phyloP scores from a whole-genome alignment of 768 basidiomycete species.

The Russula brevipes region DNA sequence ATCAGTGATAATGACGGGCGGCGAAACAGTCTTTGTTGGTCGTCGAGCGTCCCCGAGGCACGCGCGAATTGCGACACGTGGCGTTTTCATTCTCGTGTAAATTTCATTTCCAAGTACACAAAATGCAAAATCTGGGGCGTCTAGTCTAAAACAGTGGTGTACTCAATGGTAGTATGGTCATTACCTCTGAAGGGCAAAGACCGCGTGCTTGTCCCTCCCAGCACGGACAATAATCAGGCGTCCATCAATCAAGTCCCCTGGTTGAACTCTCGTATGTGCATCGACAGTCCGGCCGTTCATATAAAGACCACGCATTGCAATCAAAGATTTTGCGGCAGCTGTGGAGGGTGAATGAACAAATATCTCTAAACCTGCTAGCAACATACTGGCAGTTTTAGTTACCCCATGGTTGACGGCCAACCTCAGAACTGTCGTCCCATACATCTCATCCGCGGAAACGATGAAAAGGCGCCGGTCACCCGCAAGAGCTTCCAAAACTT shows the following conservation, averaged over 20 bases:
- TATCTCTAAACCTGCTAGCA: neutral
- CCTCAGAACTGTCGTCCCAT: constrained; percentile 51
- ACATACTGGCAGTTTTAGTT: constrained; percentile 44
- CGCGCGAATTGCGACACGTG: no score
- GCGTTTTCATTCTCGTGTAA: no score
- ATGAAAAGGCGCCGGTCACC: constrained; percentile 59
- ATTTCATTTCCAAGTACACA: no score
- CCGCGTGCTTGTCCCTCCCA: constrained; percentile 24
- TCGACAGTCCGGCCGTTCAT: constrained; percentile 20
- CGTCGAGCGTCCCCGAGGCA: no score
- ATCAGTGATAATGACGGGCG: neutral
- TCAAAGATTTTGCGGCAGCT: constrained; percentile 22
- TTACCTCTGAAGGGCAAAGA: constrained; percentile 11
- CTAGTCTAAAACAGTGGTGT: no score
- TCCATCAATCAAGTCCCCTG: constrained; percentile 20
- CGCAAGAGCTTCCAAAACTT: constrained; percentile 56
- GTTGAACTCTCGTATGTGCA: constrained; percentile 3
- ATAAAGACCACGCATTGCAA: constrained; percentile 24
- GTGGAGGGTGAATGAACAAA: neutral
- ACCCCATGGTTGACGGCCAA: constrained; percentile 53
- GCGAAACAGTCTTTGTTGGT: no score
- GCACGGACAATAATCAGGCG: constrained; percentile 24
- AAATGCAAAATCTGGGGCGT: neutral
- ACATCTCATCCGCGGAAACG: constrained; percentile 47
- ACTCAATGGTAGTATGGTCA: neutral